These are phyloP conservation scores for Polysphondylium violaceum DNA, from an alignment of 78 protist genomes.

Conservation along the genomic window DNA sequence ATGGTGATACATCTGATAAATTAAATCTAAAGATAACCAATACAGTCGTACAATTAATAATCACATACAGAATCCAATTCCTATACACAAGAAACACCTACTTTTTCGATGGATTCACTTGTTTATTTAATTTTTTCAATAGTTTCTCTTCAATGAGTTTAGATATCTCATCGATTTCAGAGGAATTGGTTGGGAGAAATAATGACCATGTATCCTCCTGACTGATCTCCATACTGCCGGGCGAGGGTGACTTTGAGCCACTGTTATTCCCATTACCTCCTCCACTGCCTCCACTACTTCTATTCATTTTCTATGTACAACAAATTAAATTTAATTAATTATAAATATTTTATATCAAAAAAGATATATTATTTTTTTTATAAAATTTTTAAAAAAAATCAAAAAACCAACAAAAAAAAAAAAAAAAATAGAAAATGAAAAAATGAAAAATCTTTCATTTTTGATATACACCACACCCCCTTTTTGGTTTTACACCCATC, in stretches of 20 bases:
- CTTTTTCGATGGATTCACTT: slow-evolving; percentile 70
- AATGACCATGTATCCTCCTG: slow-evolving; percentile 72
- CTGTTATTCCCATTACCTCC: not conserved
- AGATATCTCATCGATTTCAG: slow-evolving; percentile 62
- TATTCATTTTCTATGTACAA: not conserved
- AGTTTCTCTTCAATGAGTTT: slow-evolving; percentile 66
- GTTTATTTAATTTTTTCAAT: slow-evolving; percentile 65
- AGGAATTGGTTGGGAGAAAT: slow-evolving; percentile 37
- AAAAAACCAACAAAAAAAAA: too few relatives aligned
- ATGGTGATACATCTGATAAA: slow-evolving; percentile 75
- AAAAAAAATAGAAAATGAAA: too few relatives aligned
- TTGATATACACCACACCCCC: too few relatives aligned
- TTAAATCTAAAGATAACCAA: slow-evolving; percentile 40
- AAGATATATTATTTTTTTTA: too few relatives aligned
- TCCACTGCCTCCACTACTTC: not conserved
- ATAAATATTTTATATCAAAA: too few relatives aligned
- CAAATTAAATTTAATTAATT: too few relatives aligned
- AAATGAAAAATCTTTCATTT: not conserved
- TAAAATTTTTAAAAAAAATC: too few relatives aligned
- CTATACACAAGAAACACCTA: too few relatives aligned
- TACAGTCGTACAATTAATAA: not conserved
- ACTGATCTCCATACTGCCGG: not conserved
- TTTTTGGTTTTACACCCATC: too few relatives aligned
- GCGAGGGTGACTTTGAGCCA: not conserved
- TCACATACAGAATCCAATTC: too few relatives aligned